phyloP scores from a whole-genome alignment of 192 early-diverging fungal species.

The Coemansia sp. region DNA sequence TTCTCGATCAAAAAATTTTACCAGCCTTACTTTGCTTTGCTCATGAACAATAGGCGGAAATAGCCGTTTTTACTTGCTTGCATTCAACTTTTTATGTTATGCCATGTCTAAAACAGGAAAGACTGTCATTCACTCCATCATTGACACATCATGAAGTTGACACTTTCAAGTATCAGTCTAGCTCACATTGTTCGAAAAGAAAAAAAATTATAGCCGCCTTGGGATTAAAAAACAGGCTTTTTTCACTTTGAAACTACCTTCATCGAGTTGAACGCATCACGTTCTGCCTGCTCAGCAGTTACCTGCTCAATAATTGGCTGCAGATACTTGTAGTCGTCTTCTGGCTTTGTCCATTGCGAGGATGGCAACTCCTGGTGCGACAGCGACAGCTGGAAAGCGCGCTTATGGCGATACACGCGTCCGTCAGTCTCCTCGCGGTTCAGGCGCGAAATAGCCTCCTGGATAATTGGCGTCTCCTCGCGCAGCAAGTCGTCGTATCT shows the following conservation, averaged over 20 bases:
- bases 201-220: too few species aligned
- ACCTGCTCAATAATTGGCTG: constrained; percentile 77
- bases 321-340: constrained; percentile 84
- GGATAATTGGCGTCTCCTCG: constrained; percentile 78
- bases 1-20: too few species aligned
- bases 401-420: constrained; percentile 76
- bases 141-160: too few species aligned
- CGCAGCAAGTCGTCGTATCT: constrained; percentile 86
- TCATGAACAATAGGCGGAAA: too few species aligned
- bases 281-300: constrained; percentile 74
- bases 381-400: constrained; percentile 73
- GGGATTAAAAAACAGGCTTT: too few species aligned
- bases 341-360: constrained; percentile 72
- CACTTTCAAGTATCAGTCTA: too few species aligned
- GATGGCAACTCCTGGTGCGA: constrained; percentile 67
- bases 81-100: too few species aligned
- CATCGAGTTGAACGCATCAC: constrained; percentile 68
- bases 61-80: too few species aligned
- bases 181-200: background rate
- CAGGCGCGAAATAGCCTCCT: constrained; percentile 80
- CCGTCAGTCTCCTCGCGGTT: constrained; percentile 63
- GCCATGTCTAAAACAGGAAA: too few species aligned
- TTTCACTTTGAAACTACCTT: constrained; percentile 36
- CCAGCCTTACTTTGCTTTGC: too few species aligned
- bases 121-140: too few species aligned